Evolutionary conservation across 192 early-diverging fungal genomes (phyloP).

Genomic region (Chytriomyces hyalinus): DNA sequence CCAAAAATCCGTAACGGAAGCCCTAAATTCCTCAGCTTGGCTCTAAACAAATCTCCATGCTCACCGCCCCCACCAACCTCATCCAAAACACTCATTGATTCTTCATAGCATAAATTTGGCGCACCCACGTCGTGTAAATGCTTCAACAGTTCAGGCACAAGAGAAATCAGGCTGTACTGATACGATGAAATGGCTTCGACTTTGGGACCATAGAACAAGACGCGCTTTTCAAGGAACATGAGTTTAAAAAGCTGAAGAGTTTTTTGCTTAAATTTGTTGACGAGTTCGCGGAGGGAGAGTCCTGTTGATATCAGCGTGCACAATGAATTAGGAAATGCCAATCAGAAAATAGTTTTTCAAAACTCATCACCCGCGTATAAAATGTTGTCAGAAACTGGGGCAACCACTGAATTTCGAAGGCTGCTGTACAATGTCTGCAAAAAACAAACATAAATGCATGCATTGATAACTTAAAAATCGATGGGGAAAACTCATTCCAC

Average conservation of each 20-base stretch:
- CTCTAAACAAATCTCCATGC: slow-evolving; percentile 1
- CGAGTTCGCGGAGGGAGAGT: slow-evolving; percentile 71
- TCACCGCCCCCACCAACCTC: not conserved
- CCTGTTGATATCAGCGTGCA: slow-evolving; percentile 49
- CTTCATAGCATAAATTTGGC: slow-evolving; percentile 43
- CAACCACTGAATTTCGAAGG: slow-evolving; percentile 55
- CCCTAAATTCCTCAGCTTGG: slow-evolving; percentile 49
- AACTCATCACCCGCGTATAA: slow-evolving; percentile 68
- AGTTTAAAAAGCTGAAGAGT: slow-evolving; percentile 77
- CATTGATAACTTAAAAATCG: slow-evolving; percentile 16
- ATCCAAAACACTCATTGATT: too few species aligned
- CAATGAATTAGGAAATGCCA: not conserved
- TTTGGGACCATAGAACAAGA: slow-evolving; percentile 82
- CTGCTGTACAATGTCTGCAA: slow-evolving; percentile 70
- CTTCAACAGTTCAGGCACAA: slow-evolving; percentile 67
- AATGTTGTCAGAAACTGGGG: slow-evolving; percentile 65
- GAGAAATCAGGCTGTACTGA: slow-evolving; percentile 76
- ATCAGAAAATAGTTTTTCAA: not conserved
- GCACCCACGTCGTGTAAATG: slow-evolving; percentile 59
- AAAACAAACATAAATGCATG: slow-evolving; percentile 20
- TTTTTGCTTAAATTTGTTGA: slow-evolving; percentile 76
- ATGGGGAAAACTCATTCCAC: slow-evolving; percentile 20
- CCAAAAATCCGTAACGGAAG: slow-evolving; percentile 62
- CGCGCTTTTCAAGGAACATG: slow-evolving; percentile 75
- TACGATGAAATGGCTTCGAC: slow-evolving; percentile 79